Base-by-base conservation (phyloP, 805 yeast species). In the Phaffomyces opuntiae region DNA sequence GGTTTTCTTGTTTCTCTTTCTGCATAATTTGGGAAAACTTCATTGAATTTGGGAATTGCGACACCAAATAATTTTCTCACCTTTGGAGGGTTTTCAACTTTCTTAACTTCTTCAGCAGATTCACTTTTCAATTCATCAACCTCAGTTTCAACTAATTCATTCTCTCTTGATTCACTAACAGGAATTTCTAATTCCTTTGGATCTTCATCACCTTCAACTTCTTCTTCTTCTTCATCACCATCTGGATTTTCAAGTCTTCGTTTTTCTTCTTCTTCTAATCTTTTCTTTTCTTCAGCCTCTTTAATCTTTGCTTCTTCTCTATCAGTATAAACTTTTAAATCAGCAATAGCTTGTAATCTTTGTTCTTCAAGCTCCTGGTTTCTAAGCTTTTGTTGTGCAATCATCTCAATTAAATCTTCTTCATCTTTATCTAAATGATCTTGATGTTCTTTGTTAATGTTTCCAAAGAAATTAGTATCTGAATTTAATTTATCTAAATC, bases 51-150 rank as follows among this genome's bases (percentile, higher is more conserved):
- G 4, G 44, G 34, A 17, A 35, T 14, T 13, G 49, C n/a, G 6
- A 45, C 14, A 36, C 53, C 56, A 38, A 53, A 51, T 7, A 49
- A 21, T 29, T 42, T 46, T 25, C 21, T 38, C 4, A 9, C 5
- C 37, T 39, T 24, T 14, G 40, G 25, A 4, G 36, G 21, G 27
- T 37, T 26, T 36, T 21, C 37, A 13, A 11, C 31, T 29, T 35
- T 19, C 14, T 40, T 26, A 25, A 7, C 19, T 32, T 38, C 43
- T 34, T 45, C 48, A 26, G 36, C 45, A 16, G 37, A 41, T 35
- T 47, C 50, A 29, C 44, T 33, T 24, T 43, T 40, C 26, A 50
- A 12, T 26, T 48, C 53, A 32, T 49, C 57, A 34, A 33, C 46
- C 38, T 43, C 53, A 27, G 42, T 49, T 36, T 32, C 46, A 9